Evolutionary conservation across 371 early-diverging fungal species (phyloP).

Genomic region (Apophysomyces sp.): DNA sequence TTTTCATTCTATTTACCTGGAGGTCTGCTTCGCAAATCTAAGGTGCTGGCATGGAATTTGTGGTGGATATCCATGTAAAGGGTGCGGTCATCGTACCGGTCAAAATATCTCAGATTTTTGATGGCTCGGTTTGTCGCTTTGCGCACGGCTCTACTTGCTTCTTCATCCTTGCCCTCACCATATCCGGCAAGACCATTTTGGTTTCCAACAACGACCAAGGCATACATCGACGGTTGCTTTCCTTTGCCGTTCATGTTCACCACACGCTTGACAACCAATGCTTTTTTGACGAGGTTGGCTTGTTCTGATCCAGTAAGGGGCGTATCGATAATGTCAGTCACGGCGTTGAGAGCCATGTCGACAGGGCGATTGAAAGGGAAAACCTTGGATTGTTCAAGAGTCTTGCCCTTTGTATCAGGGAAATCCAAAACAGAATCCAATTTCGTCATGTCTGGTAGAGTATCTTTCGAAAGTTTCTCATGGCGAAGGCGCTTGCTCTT

Average conservation of each 20-base stretch:
- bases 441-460: constrained; percentile 38
- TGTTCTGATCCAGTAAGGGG: constrained; percentile 33
- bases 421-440: constrained; percentile 47
- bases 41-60: constrained; percentile 86
- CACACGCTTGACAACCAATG: constrained; percentile 75
- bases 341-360: constrained; percentile 38
- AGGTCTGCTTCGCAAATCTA: constrained; percentile 84
- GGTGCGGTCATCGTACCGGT: constrained; percentile 95
- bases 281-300: constrained; percentile 64
- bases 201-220: constrained; percentile 95
- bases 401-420: constrained; percentile 15
- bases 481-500: constrained; percentile 27
- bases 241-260: constrained; percentile 88
- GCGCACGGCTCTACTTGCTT: constrained; percentile 77
- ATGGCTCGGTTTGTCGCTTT: constrained; percentile 91
- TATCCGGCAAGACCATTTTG: constrained; percentile 93
- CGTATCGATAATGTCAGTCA: constrained; percentile 41
- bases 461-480: constrained; percentile 20
- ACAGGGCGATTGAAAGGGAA: constrained; percentile 42
- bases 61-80: constrained; percentile 85
- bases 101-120: constrained; percentile 81
- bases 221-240: constrained; percentile 83
- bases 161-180: constrained; percentile 91
- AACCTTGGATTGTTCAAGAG: constrained; percentile 36
- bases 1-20: constrained; percentile 66